A percentile compares a stretch with the other conserved stretches of the same genome.
phyloP scores from a whole-genome alignment of 169 alveolate genomes.

The Cyclospora cayetanensis region DNA sequence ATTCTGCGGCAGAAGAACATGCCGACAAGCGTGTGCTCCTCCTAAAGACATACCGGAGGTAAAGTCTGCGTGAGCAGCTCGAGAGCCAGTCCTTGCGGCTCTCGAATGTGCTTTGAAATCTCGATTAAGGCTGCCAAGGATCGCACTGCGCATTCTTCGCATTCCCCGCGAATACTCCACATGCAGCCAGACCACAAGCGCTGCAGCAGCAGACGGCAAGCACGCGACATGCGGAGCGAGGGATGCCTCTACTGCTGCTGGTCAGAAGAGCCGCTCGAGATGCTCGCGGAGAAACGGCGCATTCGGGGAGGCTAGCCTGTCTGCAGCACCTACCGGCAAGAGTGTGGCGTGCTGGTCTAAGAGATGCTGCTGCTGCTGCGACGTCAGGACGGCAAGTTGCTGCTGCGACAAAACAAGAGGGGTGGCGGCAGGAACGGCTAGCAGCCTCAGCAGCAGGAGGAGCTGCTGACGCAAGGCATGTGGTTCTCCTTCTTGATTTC shows the following conservation, averaged over 20 bases:
- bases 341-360: background rate
- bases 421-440: conserved; percentile 37
- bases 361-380: conserved; percentile 13
- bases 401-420: conserved; percentile 6
- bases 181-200: conserved; percentile 31
- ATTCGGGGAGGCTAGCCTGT: too few species aligned
- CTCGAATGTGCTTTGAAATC: background rate
- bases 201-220: conserved; percentile 50
- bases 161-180: background rate
- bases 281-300: too few species aligned
- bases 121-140: conserved; percentile 31
- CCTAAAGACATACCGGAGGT: background rate
- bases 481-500: conserved; percentile 35
- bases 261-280: too few species aligned
- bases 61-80: background rate
- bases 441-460: conserved; percentile 47
- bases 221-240: background rate
- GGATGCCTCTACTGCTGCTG: background rate
- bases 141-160: conserved; percentile 64
- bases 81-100: background rate
- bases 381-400: conserved; percentile 8
- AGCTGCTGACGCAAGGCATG: conserved; percentile 59
- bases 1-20: background rate
- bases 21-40: background rate
- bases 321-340: conserved; percentile 3